Percentiles rank a stretch among this genome's conserved stretches.
Evolutionary conservation across 768 basidiomycete species (phyloP).

Genomic region (Suillus tomentosus): DNA sequence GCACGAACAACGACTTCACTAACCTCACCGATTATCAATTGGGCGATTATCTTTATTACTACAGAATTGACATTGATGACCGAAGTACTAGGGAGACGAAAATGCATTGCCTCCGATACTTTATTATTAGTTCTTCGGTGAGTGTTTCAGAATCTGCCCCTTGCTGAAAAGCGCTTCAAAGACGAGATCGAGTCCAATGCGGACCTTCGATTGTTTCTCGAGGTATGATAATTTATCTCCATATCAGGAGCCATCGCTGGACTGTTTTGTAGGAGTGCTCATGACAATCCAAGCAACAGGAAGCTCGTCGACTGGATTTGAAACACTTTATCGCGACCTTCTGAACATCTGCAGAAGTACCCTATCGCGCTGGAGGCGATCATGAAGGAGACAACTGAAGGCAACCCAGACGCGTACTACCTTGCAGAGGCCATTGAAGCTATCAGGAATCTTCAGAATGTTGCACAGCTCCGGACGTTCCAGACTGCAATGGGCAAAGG

Average conservation of each 20-base stretch:
- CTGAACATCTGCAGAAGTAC: slow-evolving; percentile 66
- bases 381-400: slow-evolving; percentile 75
- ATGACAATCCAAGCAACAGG: slow-evolving; percentile 55
- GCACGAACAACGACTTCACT: too few species aligned
- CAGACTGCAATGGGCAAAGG: slow-evolving; percentile 88
- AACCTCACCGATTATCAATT: too few species aligned
- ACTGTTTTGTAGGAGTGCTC: slow-evolving; percentile 24
- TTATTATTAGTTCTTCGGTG: too few species aligned
- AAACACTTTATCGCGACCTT: slow-evolving; percentile 62
- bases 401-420: slow-evolving; percentile 83
- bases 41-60: too few species aligned
- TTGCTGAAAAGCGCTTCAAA: slow-evolving; percentile 81
- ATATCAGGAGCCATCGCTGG: background rate
- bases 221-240: slow-evolving; percentile 48
- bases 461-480: slow-evolving; percentile 86
- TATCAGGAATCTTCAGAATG: slow-evolving; percentile 78
- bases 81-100: too few species aligned
- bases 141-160: too few species aligned
- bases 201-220: slow-evolving; percentile 84
- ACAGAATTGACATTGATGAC: too few species aligned
- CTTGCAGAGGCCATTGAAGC: slow-evolving; percentile 81
- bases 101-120: too few species aligned
- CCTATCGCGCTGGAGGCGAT: slow-evolving; percentile 86
- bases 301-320: slow-evolving; percentile 59
- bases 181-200: slow-evolving; percentile 83